These are phyloP conservation scores for Fusarium goolgardi DNA, from an alignment of 2,329 filamentous ascomycete species.

Conservation along the genomic window DNA sequence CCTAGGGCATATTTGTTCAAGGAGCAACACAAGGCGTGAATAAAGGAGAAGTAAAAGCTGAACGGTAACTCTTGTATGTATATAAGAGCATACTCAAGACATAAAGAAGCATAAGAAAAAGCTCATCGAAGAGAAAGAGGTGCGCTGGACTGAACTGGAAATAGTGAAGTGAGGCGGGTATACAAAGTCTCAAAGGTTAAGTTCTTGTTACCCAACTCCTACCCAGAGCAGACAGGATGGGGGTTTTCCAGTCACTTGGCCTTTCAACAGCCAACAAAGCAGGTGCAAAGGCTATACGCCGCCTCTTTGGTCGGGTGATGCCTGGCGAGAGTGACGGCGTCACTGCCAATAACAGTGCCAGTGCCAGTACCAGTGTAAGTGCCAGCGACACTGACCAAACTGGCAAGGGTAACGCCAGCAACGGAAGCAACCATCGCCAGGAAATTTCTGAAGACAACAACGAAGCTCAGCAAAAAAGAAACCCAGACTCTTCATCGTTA, in stretches of 20 bases:
- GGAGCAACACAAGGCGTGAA: background rate
- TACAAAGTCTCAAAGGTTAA: conserved; percentile 1
- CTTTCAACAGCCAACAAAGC: conserved; percentile 49
- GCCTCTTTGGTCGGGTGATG: conserved; percentile 47
- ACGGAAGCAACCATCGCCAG: conserved; percentile 16
- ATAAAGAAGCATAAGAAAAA: background rate
- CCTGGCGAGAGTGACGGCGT: conserved; percentile 39
- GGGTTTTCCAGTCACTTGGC: conserved; percentile 47
- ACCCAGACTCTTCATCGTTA: conserved; percentile 2
- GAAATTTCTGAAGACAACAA: conserved; percentile 14
- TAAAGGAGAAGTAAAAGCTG: background rate
- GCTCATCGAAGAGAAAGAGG: conserved; percentile 1
- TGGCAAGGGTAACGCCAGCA: conserved; percentile 23
- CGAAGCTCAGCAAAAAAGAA: conserved; percentile 8
- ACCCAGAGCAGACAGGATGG: conserved; percentile 32
- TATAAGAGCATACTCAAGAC: background rate
- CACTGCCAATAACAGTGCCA: background rate
- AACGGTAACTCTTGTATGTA: background rate
- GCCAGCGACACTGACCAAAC: conserved; percentile 35
- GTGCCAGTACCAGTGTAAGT: conserved; percentile 17
- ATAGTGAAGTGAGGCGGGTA: background rate
- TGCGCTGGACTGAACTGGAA: background rate
- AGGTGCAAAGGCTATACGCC: conserved; percentile 48
- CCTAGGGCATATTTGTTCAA: background rate
- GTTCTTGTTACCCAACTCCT: too few species aligned